Percentiles rank a stretch among this genome's conserved stretches.
These are phyloP conservation scores for Pyrenochaeta sp. DNA, from an alignment of 2,329 filamentous ascomycete genomes.

Conservation along the genomic window DNA sequence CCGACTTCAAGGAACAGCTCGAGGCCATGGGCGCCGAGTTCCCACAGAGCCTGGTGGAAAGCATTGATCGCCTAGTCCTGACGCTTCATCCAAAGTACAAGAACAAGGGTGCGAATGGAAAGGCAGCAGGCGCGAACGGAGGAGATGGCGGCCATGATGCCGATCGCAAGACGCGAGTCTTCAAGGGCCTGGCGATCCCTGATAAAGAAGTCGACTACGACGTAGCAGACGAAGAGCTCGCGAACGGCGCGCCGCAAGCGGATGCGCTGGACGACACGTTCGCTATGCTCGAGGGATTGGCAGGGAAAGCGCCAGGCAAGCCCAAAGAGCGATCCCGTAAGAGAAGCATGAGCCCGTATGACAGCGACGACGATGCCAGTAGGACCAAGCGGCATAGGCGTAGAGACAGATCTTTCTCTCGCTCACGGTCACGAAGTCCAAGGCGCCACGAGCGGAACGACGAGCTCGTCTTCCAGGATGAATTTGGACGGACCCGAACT, in stretches of 20 bases:
- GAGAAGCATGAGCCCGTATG: constrained; percentile 67
- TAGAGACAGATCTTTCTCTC: constrained; percentile 61
- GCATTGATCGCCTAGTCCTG: constrained; percentile 85
- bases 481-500: constrained; percentile 62
- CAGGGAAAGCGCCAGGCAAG: constrained; percentile 55
- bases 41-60: constrained; percentile 85
- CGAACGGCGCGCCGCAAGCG: constrained; percentile 52
- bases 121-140: constrained; percentile 50
- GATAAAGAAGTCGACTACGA: constrained; percentile 71
- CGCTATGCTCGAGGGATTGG: constrained; percentile 86
- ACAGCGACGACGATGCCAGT: constrained; percentile 54
- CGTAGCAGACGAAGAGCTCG: constrained; percentile 57
- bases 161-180: constrained; percentile 84
- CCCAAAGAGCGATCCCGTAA: constrained; percentile 63
- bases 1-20: constrained; percentile 79
- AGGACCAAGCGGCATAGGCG: constrained; percentile 54
- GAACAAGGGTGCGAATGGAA: constrained; percentile 53
- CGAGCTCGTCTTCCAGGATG: constrained; percentile 66
- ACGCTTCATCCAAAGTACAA: constrained; percentile 94
- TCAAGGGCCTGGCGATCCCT: constrained; percentile 86
- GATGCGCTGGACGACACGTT: constrained; percentile 92
- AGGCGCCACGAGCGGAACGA: constrained; percentile 55
- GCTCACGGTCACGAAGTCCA: constrained; percentile 63
- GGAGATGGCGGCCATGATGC: constrained; percentile 62
- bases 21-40: constrained; percentile 82